A percentile compares a stretch with the other conserved stretches of the same genome.
phyloP scores from a whole-genome alignment of 805 yeast species.

The Zygosaccharomyces kombuchaensis region DNA sequence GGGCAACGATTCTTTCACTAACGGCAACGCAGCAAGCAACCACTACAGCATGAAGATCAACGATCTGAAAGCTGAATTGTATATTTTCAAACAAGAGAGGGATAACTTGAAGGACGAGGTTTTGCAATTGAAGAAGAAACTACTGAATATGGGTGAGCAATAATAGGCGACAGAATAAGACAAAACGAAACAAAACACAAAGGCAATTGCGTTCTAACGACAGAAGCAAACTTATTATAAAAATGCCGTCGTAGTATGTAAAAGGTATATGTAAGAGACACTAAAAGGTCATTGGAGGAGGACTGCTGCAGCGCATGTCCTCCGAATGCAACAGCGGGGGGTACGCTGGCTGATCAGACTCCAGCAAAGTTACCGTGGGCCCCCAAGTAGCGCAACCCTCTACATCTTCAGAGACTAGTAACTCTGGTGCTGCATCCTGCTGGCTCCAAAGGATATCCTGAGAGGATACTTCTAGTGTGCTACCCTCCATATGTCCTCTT shows the following conservation, averaged over 20 bases:
- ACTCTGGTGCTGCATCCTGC: neutral
- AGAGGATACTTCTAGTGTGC: constrained; percentile 6
- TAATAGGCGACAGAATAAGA: constrained; percentile 8
- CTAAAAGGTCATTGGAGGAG: constrained; percentile 7
- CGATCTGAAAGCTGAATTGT: constrained; percentile 80
- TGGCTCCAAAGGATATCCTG: constrained; percentile 6
- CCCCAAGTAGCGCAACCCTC: neutral
- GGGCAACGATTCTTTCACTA: constrained; percentile 31
- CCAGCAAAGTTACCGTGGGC: neutral
- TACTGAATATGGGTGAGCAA: constrained; percentile 27
- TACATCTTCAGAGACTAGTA: constrained; percentile 11
- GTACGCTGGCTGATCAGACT: neutral
- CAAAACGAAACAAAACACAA: constrained; percentile 1
- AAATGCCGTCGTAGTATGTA: constrained; percentile 4
- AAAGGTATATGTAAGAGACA: neutral
- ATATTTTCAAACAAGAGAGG: constrained; percentile 75
- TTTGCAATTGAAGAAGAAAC: constrained; percentile 53
- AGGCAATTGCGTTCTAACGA: neutral
- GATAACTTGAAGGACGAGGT: constrained; percentile 68
- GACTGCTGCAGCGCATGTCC: constrained; percentile 12
- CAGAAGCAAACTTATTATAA: neutral
- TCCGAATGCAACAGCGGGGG: constrained; percentile 5
- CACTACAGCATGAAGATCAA: constrained; percentile 65
- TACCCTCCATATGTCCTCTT: constrained; percentile 9
- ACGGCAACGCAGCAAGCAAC: constrained; percentile 27